Evolutionary conservation across 768 basidiomycete genomes (phyloP), one percentile per base, ranked within the genome.

Genomic region (Boletus sp.): DNA sequence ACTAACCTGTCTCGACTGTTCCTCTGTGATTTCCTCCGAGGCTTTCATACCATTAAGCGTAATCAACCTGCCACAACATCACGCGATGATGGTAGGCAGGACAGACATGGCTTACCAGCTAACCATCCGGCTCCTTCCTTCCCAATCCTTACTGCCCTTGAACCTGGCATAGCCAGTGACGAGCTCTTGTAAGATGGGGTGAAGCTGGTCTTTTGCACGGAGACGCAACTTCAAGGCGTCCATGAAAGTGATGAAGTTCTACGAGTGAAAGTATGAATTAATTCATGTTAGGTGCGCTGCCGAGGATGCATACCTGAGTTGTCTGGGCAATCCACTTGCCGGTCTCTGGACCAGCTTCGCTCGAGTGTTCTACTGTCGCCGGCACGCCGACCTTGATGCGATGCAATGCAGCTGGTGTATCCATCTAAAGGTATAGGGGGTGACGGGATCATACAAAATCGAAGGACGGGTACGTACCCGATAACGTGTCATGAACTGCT

Each of bases 201-300:
- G 95, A 3, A 99, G 78, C 64, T 97, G 93, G 64, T 98, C 97
- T 69, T 98, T 99, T 4, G 97, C 96, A n/a, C 93, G 83, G 62
- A 98, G 75, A 10, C 88, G 85, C 47, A 98, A 78, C 66, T 94
- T 95, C 27, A 98, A 78, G 1, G 94, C 96, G 62, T 99, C 97
- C 92, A 98, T 97, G 60, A 98, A 95, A 0, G 96, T 98, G 60
- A 99, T 98, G 58, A 98, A 99, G 69, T 86, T 89, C 93, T 98
- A 63, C 1, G 53, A n/a, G 42, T 38, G 4, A 34, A 23, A 15
- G 0, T 1, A 7, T 33, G 10, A 14, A 23, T 37, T 9, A 17
- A 17, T 11, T 14, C 2, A 21, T n/a, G 25, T 34, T 0, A 7
- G 25, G 47, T 34, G 19, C 2, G 1, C 23, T 6, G 14, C 21